Percentiles rank a stretch among this genome's conserved stretches.
Conservation (phyloP, 2,329 filamentous ascomycete species). For the Intubia oerlemansii region DNA sequence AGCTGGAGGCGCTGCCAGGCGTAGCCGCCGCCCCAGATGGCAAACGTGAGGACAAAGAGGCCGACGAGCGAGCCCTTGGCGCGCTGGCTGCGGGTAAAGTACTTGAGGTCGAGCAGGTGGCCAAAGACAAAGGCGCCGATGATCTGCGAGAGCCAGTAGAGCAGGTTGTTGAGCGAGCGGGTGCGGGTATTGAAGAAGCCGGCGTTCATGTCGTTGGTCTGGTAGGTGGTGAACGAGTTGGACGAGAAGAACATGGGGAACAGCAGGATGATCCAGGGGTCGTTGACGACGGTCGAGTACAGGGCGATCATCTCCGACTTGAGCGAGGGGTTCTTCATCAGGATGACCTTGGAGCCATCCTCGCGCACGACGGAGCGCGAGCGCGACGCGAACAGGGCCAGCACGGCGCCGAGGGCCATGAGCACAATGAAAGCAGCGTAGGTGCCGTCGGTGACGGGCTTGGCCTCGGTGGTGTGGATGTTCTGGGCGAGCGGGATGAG, state of each 20-base stretch:
- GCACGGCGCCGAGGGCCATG: slow-evolving; percentile 22
- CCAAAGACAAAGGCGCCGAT: slow-evolving; percentile 55
- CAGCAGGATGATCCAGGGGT: slow-evolving; percentile 52
- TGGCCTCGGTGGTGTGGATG: slow-evolving; percentile 20
- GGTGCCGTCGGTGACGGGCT: slow-evolving; percentile 9
- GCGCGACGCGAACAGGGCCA: slow-evolving; percentile 50
- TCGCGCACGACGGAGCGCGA: slow-evolving; percentile 50
- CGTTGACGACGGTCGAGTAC: slow-evolving; percentile 45
- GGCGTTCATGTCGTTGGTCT: slow-evolving; percentile 46
- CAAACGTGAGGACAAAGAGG: slow-evolving; percentile 51
- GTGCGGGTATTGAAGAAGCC: slow-evolving; percentile 54
- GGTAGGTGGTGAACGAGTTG: slow-evolving; percentile 69
- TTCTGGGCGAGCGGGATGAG: slow-evolving; percentile 56
- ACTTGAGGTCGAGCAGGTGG: slow-evolving; percentile 40
- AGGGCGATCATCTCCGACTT: slow-evolving; percentile 58
- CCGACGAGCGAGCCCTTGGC: slow-evolving; percentile 41
- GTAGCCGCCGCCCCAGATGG: slow-evolving; percentile 67
- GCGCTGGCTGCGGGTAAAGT: slow-evolving; percentile 39
- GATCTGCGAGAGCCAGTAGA: slow-evolving; percentile 69
- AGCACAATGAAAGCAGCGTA: slow-evolving; percentile 10
- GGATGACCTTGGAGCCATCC: slow-evolving; percentile 60
- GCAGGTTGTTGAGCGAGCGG: slow-evolving; percentile 48
- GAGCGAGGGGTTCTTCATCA: slow-evolving; percentile 85
- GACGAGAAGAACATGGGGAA: slow-evolving; percentile 69
- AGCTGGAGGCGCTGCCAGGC: slow-evolving; percentile 47